These are phyloP conservation scores for Globisporangium alternatum DNA, from an alignment of 352 stramenopile species.

Conservation along the genomic window DNA sequence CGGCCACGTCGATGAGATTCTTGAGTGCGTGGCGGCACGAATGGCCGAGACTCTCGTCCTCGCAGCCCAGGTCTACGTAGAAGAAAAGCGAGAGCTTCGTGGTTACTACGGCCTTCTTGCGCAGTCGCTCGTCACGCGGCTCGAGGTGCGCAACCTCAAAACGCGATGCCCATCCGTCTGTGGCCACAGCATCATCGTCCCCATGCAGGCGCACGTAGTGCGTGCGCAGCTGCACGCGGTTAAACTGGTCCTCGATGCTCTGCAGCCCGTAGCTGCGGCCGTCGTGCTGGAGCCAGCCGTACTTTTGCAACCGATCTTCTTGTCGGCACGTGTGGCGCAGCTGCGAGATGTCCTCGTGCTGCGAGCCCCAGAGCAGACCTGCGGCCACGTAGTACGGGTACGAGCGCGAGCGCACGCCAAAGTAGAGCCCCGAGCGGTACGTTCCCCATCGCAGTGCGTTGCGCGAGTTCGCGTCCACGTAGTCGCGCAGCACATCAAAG, in stretches of 20 bases:
- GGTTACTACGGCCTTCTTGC: constrained; percentile 26
- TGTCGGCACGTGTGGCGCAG: constrained; percentile 73
- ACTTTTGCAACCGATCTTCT: constrained; percentile 73
- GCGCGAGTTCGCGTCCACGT: constrained; percentile 31
- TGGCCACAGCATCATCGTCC: not conserved
- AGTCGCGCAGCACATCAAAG: constrained; percentile 29
- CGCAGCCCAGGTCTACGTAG: constrained; percentile 74
- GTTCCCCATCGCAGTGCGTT: constrained; percentile 63
- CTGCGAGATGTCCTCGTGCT: constrained; percentile 68
- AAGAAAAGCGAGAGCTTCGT: constrained; percentile 80
- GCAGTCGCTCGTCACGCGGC: constrained; percentile 41
- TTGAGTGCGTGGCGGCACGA: constrained; percentile 49
- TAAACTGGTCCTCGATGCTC: constrained; percentile 72
- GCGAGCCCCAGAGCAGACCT: constrained; percentile 71
- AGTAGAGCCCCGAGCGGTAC: constrained; percentile 77
- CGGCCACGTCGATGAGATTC: constrained; percentile 45
- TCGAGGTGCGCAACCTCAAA: constrained; percentile 38
- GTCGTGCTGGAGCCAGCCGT: constrained; percentile 81
- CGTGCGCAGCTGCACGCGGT: constrained; percentile 58
- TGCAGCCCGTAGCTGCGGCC: constrained; percentile 57
- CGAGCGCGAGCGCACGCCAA: constrained; percentile 69
- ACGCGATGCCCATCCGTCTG: constrained; percentile 49
- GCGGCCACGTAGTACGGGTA: constrained; percentile 59
- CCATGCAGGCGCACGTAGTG: constrained; percentile 47
- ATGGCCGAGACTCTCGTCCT: constrained; percentile 54